Conservation (phyloP, 1,284 basidiomycete genomes). For the Sanghuangporus sanghuang region DNA sequence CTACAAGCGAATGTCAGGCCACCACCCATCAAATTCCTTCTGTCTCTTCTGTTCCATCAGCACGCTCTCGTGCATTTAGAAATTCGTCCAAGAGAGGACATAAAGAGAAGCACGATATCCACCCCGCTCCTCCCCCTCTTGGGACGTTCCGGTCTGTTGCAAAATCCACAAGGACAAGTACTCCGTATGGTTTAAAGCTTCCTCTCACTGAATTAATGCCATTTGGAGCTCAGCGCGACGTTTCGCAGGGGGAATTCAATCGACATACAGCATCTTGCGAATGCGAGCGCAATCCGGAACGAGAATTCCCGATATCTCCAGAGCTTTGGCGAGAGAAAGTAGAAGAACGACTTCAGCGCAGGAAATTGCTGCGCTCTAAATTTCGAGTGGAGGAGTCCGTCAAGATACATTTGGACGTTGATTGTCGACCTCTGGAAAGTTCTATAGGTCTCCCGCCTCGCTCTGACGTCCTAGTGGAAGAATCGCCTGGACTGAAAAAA, state of each 20-base stretch:
- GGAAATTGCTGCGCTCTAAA: background rate
- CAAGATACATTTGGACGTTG: conserved; percentile 5
- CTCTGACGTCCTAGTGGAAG: background rate
- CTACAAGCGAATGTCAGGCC: background rate
- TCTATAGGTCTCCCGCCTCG: conserved; percentile 2
- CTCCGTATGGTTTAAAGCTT: background rate
- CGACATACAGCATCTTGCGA: background rate
- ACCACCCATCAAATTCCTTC: background rate
- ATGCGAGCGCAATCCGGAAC: background rate
- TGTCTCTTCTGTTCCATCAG: background rate
- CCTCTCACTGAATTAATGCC: background rate
- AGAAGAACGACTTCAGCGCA: background rate
- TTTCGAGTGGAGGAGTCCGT: background rate
- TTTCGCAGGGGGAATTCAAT: background rate
- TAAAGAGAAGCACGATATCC: background rate
- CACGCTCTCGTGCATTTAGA: background rate
- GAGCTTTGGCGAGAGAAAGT: conserved; percentile 9
- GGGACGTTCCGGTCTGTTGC: conserved; percentile 10
- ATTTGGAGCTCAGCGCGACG: background rate
- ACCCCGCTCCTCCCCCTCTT: conserved; percentile 7
- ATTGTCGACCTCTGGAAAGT: conserved; percentile 11
- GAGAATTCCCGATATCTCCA: conserved; percentile 5
- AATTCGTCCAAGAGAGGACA: background rate
- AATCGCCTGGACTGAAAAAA: background rate
- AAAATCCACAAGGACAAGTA: background rate